Evolutionary conservation across 805 yeast species (phyloP), one percentile per base, ranked within the genome.

Genomic region (Myxozyma kluyveri): DNA sequence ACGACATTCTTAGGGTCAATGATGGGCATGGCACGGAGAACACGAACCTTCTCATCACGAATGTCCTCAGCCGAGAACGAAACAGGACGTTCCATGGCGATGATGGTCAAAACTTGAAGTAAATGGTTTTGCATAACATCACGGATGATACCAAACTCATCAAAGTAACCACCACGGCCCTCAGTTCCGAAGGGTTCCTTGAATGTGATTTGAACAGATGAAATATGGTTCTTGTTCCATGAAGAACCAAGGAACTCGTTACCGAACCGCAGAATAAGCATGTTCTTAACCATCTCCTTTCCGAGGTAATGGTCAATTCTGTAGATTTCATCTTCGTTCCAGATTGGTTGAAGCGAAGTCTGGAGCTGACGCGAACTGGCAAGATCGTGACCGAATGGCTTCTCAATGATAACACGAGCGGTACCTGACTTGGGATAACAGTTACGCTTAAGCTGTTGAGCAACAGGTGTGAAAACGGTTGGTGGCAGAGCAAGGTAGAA

Each of bases 101-200:
- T 74, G 50, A 93, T 71, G 4, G 98, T 90, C 67, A 93, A 74
- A 21, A 91, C 95, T 75, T 93, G 99, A 66, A 91, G 76, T 63
- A 93, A 72, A 73, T 93, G 99, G 77, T 93, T 93, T 75, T 93
- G 99, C 88, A 93, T 91, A 43, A 93, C 98, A 67, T 93, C 99
- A 71, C 99, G 82, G 62, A 93, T 86, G 67, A 93, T 93, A 53
- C 99, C 99, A 65, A 90, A 88, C 50, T 78, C 76, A 72, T 93
- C 98, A 66, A 93, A 93, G 75, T 93, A 93, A 35, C 99, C 99
- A 62, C 99, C 99, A 68, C 99, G 82, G 51, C 99, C 99, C 73
- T 93, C 96, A 37, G 99, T 93, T 50, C 99, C 99, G 64, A 93
- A 93, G n/a, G 93, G 88, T 74, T 93, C 99, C 75, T 93, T 93